phyloP scores from a whole-genome alignment of 106 monocot species.

The Platanthera zijinensis region DNA sequence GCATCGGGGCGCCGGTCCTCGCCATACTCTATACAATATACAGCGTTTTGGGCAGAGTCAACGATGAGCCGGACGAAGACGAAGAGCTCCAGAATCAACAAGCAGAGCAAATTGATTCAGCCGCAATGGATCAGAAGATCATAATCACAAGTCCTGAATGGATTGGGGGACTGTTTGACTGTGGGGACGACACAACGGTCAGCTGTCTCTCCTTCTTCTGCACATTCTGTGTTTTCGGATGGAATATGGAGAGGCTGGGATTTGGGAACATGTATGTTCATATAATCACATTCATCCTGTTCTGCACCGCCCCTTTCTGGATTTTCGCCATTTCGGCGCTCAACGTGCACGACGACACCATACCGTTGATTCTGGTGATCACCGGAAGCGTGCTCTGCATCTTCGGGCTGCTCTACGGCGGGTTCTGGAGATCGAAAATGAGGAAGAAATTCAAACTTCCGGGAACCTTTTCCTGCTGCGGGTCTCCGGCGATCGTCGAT shows the following conservation, averaged over 20 bases:
- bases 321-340: slow-evolving; percentile 9
- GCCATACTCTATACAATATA: slow-evolving; percentile 5
- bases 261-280: slow-evolving; percentile 28
- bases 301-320: slow-evolving; percentile 17
- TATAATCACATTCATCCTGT: slow-evolving; percentile 9
- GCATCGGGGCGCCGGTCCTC: not conserved
- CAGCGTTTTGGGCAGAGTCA: slow-evolving; percentile 7
- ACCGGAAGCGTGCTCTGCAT: slow-evolving; percentile 2
- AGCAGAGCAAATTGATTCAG: not conserved
- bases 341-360: not conserved
- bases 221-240: slow-evolving; percentile 22
- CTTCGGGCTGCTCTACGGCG: slow-evolving; percentile 5
- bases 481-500: slow-evolving; percentile 10
- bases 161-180: slow-evolving; percentile 25
- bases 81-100: not conserved
- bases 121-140: not conserved
- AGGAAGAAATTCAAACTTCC: slow-evolving; percentile 12
- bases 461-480: slow-evolving; percentile 2
- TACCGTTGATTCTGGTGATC: not conserved
- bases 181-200: slow-evolving; percentile 14
- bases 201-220: slow-evolving; percentile 21
- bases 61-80: not conserved
- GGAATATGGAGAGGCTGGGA: slow-evolving; percentile 19
- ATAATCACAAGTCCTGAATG: slow-evolving; percentile 14
- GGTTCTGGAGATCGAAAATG: slow-evolving; percentile 5